These are phyloP conservation scores for Ogataea populi-albae DNA, from an alignment of 805 yeast species.

Conservation along the genomic window DNA sequence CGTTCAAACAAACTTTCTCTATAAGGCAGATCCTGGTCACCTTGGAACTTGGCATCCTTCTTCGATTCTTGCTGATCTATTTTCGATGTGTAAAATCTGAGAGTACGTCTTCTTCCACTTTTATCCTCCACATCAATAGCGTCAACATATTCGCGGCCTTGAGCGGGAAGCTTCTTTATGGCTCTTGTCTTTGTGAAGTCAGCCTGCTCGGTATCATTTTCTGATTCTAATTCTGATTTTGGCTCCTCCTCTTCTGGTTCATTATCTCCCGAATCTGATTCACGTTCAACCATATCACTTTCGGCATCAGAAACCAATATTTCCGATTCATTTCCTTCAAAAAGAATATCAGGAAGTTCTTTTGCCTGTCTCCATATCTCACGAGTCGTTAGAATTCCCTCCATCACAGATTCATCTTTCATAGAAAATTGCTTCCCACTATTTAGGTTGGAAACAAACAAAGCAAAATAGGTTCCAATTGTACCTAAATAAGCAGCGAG, in stretches of 20 bases:
- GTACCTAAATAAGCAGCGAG: constrained; percentile 77
- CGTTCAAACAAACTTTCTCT: constrained; percentile 87
- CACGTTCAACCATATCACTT: constrained; percentile 21
- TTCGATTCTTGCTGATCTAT: constrained; percentile 80
- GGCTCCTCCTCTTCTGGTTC: constrained; percentile 15
- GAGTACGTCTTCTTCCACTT: constrained; percentile 69
- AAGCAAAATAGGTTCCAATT: constrained; percentile 72
- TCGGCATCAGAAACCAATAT: constrained; percentile 23
- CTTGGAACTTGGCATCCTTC: constrained; percentile 57
- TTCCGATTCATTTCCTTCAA: constrained; percentile 22
- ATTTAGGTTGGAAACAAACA: constrained; percentile 57
- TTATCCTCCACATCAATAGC: constrained; percentile 87
- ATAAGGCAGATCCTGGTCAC: constrained; percentile 91
- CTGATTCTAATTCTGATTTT: constrained; percentile 18
- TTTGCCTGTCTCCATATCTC: constrained; percentile 89
- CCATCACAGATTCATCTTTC: constrained; percentile 91
- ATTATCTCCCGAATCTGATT: constrained; percentile 22
- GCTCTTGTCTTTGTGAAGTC: constrained; percentile 54
- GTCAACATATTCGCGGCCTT: constrained; percentile 63
- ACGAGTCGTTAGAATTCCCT: constrained; percentile 71
- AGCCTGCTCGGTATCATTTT: constrained; percentile 42
- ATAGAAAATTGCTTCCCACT: constrained; percentile 52
- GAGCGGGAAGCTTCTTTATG: constrained; percentile 39
- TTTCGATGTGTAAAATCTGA: constrained; percentile 95
- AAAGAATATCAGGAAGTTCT: constrained; percentile 40